Evolutionary conservation across 2,329 filamentous ascomycete genomes (phyloP).

Genomic region (Epichloe bromicola): DNA sequence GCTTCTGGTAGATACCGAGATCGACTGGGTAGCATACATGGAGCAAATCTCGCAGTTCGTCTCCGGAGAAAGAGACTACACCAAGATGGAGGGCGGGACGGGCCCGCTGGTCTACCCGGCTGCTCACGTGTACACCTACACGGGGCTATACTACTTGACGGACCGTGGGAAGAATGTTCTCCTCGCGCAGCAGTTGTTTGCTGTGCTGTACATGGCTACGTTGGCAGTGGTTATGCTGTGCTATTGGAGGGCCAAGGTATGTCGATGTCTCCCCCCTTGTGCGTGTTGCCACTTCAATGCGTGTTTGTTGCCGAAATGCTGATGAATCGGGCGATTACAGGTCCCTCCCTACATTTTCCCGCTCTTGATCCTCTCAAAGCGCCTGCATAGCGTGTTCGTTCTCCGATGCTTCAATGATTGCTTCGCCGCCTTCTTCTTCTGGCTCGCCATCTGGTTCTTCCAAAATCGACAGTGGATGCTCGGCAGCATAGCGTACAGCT

Average conservation of each 20-base stretch:
- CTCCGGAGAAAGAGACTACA: slow-evolving; percentile 79
- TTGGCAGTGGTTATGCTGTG: slow-evolving; percentile 68
- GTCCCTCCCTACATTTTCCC: slow-evolving; percentile 79
- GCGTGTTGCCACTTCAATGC: background rate
- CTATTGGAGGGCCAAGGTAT: slow-evolving; percentile 61
- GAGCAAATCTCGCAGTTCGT: slow-evolving; percentile 73
- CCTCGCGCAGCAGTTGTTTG: slow-evolving; percentile 76
- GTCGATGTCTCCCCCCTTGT: background rate
- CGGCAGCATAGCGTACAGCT: slow-evolving; percentile 60
- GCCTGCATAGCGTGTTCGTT: slow-evolving; percentile 86
- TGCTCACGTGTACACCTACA: slow-evolving; percentile 86
- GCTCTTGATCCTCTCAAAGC: slow-evolving; percentile 76
- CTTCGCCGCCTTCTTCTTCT: slow-evolving; percentile 74
- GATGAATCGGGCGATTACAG: slow-evolving; percentile 23
- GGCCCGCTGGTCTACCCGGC: slow-evolving; percentile 93
- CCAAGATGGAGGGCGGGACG: slow-evolving; percentile 71
- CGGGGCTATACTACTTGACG: slow-evolving; percentile 64
- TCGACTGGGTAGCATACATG: slow-evolving; percentile 97
- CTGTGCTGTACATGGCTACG: slow-evolving; percentile 61
- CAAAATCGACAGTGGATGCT: slow-evolving; percentile 63
- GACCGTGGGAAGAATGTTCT: slow-evolving; percentile 62
- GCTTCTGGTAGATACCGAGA: slow-evolving; percentile 65
- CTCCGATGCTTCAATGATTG: slow-evolving; percentile 94
- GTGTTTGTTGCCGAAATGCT: background rate
- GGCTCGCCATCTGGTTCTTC: slow-evolving; percentile 64